Evolutionary conservation across 352 stramenopile genomes (phyloP).

Genomic region (Blastocystis sp.): DNA sequence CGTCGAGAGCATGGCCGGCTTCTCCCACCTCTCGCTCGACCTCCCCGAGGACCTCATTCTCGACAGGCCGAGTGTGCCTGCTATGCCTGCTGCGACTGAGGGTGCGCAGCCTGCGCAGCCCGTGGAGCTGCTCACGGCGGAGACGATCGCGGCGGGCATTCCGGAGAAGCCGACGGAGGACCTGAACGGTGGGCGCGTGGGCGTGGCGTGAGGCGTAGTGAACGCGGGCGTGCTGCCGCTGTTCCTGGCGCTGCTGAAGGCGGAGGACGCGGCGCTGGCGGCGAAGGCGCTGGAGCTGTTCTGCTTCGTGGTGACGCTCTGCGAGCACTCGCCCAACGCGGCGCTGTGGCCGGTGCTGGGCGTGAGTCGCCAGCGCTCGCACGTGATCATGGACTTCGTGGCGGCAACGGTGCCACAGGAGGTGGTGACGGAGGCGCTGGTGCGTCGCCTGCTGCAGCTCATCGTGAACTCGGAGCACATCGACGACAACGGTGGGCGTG

Average conservation of each 20-base stretch:
- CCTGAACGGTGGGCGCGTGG: background rate
- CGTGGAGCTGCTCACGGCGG: background rate
- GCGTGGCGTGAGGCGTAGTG: conserved; percentile 25
- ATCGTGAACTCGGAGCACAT: conserved; percentile 53
- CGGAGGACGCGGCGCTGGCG: background rate
- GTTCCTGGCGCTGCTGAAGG: conserved; percentile 44
- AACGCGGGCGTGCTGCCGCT: conserved; percentile 60
- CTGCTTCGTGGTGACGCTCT: conserved; percentile 2
- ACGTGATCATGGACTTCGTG: conserved; percentile 40
- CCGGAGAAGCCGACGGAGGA: background rate
- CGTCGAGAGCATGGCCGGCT: conserved; percentile 13
- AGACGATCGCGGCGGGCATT: background rate
- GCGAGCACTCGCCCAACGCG: conserved; percentile 1
- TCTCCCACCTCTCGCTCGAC: conserved; percentile 51
- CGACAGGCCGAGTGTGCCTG: background rate
- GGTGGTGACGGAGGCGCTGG: background rate
- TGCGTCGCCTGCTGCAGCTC: background rate
- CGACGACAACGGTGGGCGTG: conserved; percentile 43
- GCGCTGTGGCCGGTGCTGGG: conserved; percentile 25
- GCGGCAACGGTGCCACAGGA: background rate
- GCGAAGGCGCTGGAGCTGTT: background rate
- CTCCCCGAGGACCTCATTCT: background rate
- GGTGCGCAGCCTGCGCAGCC: background rate
- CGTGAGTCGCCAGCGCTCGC: background rate
- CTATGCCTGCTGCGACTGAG: background rate